Percentiles rank a stretch among this genome's conserved stretches.
phyloP scores from a whole-genome alignment of 2,329 filamentous ascomycete species.

The Ambrosiella xylebori region DNA sequence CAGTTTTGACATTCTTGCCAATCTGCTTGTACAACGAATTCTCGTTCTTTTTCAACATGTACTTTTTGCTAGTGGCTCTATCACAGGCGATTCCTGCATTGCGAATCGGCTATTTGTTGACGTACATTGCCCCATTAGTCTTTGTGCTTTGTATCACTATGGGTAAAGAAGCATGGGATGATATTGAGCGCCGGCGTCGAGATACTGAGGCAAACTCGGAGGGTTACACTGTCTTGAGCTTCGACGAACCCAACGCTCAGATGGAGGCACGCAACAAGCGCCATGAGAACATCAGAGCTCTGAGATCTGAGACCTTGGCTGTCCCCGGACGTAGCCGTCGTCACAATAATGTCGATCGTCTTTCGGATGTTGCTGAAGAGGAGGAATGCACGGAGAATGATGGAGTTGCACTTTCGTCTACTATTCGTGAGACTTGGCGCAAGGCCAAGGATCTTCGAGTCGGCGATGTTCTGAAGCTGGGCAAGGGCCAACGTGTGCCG shows the following conservation, averaged over 20 bases:
- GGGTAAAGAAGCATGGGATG: conserved; percentile 89
- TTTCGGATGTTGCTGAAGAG: conserved; percentile 55
- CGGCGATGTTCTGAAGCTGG: conserved; percentile 84
- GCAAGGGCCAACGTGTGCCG: conserved; percentile 82
- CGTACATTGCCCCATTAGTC: conserved; percentile 79
- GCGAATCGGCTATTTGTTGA: conserved; percentile 84
- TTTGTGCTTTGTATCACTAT: conserved; percentile 87
- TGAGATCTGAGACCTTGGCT: conserved; percentile 28
- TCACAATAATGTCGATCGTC: conserved; percentile 18
- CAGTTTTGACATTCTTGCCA: conserved; percentile 81
- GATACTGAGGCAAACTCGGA: conserved; percentile 93
- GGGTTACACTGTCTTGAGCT: conserved; percentile 59
- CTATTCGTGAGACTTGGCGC: conserved; percentile 51
- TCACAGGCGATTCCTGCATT: conserved; percentile 83
- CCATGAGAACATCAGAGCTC: conserved; percentile 15
- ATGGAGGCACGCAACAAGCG: conserved; percentile 17
- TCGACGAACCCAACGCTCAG: conserved; percentile 37
- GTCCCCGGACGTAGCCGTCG: conserved; percentile 10
- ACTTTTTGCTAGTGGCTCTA: conserved; percentile 86
- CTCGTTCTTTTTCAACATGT: conserved; percentile 99
- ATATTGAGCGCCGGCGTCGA: conserved; percentile 67
- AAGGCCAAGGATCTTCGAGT: conserved; percentile 82
- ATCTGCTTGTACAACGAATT: conserved; percentile 96
- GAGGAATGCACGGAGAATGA: conserved; percentile 35
- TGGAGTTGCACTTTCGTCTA: conserved; percentile 29